Evolutionary conservation across 208 protist species (phyloP).

Genomic region (Acanthamoeba culbertsoni): DNA sequence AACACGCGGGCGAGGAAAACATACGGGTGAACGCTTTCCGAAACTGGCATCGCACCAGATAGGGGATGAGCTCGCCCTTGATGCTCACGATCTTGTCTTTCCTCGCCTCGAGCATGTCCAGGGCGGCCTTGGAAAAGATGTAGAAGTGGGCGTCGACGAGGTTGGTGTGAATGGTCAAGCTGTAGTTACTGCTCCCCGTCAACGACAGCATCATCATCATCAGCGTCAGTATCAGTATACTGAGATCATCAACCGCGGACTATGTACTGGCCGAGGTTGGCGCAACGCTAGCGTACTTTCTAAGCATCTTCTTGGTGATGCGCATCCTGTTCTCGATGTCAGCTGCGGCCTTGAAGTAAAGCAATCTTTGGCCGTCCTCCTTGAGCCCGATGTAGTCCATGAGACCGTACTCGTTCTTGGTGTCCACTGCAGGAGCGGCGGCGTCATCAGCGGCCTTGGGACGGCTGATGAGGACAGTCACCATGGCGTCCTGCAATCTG

Average conservation of each 20-base stretch:
- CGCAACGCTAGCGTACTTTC: not conserved
- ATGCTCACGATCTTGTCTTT: constrained; percentile 60
- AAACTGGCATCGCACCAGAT: constrained; percentile 63
- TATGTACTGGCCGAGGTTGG: not conserved
- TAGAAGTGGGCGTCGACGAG: constrained; percentile 74
- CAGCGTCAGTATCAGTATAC: too few species aligned
- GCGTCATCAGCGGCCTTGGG: constrained; percentile 37
- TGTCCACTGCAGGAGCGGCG: constrained; percentile 9
- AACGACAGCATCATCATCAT: not conserved
- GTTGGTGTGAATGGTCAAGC: constrained; percentile 34
- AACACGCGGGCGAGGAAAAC: not conserved
- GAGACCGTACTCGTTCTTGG: constrained; percentile 22
- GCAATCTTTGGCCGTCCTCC: constrained; percentile 44
- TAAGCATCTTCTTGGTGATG: constrained; percentile 60
- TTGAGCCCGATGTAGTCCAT: constrained; percentile 70
- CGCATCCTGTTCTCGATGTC: constrained; percentile 72
- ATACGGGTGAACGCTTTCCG: not conserved
- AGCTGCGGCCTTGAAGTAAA: constrained; percentile 68
- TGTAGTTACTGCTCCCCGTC: not conserved
- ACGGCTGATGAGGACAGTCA: constrained; percentile 64
- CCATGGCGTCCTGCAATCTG: constrained; percentile 60
- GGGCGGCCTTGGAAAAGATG: constrained; percentile 68
- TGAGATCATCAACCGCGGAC: not conserved
- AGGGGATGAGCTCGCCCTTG: constrained; percentile 73
- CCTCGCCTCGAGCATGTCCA: constrained; percentile 59